Percentiles rank a stretch among this genome's conserved stretches.
These are phyloP conservation scores for Lepidium aucheri DNA, from an alignment of 345 rosid species.

Conservation along the genomic window DNA sequence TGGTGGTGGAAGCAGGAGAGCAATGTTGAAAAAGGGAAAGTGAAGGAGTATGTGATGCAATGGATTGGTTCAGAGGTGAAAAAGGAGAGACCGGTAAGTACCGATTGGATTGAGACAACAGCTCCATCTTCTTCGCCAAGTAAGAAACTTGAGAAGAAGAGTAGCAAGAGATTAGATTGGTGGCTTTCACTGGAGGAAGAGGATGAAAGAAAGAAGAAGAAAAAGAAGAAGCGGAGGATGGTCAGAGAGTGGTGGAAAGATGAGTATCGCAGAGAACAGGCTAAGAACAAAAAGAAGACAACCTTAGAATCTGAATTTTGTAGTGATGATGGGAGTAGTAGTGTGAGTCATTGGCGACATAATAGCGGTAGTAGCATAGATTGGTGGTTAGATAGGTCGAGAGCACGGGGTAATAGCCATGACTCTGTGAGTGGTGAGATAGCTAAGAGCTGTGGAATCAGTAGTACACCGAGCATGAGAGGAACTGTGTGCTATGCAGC, in stretches of 20 bases:
- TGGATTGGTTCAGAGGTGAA: conserved; percentile 90
- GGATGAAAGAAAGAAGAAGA: conserved; percentile 33
- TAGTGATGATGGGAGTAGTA: conserved; percentile 28
- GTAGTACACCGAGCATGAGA: conserved; percentile 98
- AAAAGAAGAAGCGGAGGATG: conserved; percentile 58
- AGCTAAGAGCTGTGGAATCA: conserved; percentile 67
- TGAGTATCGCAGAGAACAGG: conserved; percentile 79
- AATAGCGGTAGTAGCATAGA: conserved; percentile 62
- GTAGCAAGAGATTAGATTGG: conserved; percentile 66
- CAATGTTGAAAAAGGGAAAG: conserved; percentile 35
- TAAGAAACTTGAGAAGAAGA: conserved; percentile 38
- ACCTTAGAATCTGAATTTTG: conserved; percentile 26
- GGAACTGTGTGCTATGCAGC: conserved; percentile 93
- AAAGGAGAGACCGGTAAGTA: conserved; percentile 61
- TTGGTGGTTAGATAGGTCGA: conserved; percentile 68
- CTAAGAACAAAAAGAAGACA: conserved; percentile 51
- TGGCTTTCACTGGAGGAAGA: conserved; percentile 83
- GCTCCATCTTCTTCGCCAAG: conserved; percentile 8
- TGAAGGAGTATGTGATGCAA: conserved; percentile 89
- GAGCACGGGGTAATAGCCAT: conserved; percentile 45
- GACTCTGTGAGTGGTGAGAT: conserved; percentile 74
- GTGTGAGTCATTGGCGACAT: conserved; percentile 56
- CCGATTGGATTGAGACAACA: conserved; percentile 41
- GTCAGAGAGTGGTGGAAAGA: conserved; percentile 99
- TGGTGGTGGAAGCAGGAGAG: conserved; percentile 77